Evolutionary conservation across 129 eudicot species (phyloP).

Genomic region (Chrysanthemum makinoi): DNA sequence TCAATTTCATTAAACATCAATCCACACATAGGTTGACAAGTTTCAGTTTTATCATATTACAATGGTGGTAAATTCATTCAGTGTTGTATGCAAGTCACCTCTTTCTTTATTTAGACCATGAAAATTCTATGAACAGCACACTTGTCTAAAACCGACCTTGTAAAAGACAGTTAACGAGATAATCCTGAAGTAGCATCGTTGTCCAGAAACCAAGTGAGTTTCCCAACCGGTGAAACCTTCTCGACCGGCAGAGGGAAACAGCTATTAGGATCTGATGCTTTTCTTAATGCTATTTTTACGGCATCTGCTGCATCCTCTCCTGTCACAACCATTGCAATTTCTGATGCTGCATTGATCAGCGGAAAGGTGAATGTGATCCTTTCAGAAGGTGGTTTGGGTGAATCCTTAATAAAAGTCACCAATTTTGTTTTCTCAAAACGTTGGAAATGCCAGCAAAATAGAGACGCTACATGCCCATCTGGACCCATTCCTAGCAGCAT

Average conservation of each 20-base stretch:
- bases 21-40: too few species aligned
- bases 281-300: slow-evolving; percentile 40
- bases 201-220: slow-evolving; percentile 72
- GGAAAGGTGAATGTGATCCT: slow-evolving; percentile 90
- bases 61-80: too few species aligned
- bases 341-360: slow-evolving; percentile 65
- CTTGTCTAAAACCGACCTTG: neutral
- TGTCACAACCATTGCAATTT: slow-evolving; percentile 68
- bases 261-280: neutral
- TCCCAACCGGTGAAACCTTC: slow-evolving; percentile 53
- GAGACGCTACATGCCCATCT: slow-evolving; percentile 84
- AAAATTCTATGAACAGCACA: neutral
- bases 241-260: slow-evolving; percentile 42
- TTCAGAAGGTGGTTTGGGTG: slow-evolving; percentile 78
- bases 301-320: slow-evolving; percentile 59
- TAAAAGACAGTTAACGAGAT: neutral
- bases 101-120: too few species aligned
- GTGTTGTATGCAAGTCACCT: too few species aligned
- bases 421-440: slow-evolving; percentile 53
- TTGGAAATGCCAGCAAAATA: slow-evolving; percentile 60
- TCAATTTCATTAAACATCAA: too few species aligned
- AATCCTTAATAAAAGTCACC: slow-evolving; percentile 75
- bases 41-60: neutral
- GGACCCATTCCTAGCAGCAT: slow-evolving; percentile 89
- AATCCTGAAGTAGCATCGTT: slow-evolving; percentile 49